Conservation (phyloP, 1,139 yeast genomes). For the Sugiyamaella japonica region DNA sequence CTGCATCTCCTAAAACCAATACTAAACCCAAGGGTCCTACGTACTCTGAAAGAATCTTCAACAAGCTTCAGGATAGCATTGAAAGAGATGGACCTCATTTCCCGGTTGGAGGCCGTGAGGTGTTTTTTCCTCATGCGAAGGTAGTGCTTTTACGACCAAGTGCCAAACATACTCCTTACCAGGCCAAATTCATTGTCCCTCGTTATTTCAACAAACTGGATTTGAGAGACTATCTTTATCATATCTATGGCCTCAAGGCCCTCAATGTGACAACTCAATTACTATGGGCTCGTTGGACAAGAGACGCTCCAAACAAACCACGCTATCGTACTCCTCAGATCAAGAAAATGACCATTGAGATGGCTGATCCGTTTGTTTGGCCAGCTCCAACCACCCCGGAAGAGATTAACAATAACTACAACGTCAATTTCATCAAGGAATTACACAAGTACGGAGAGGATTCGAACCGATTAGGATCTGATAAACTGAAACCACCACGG, state of each 20-base stretch:
- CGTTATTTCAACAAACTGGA: conserved; percentile 87
- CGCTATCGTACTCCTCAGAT: conserved; percentile 78
- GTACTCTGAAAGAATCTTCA: conserved; percentile 27
- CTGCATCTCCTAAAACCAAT: neutral
- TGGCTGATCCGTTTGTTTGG: conserved; percentile 93
- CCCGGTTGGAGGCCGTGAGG: conserved; percentile 67
- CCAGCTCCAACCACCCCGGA: conserved; percentile 58
- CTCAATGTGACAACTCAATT: conserved; percentile 84
- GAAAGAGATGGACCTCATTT: conserved; percentile 75
- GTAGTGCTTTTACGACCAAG: conserved; percentile 78
- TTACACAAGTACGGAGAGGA: conserved; percentile 43
- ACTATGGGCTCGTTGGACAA: conserved; percentile 66
- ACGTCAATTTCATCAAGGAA: conserved; percentile 33
- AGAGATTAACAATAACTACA: conserved; percentile 39
- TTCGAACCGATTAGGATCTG: conserved; percentile 59
- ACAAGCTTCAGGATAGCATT: conserved; percentile 54
- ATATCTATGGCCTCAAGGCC: conserved; percentile 84
- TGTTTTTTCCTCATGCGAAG: conserved; percentile 83
- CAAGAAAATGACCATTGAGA: conserved; percentile 93
- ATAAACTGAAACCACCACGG: conserved; percentile 61
- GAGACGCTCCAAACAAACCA: conserved; percentile 62
- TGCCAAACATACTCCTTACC: conserved; percentile 93
- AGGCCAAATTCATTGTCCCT: conserved; percentile 92
- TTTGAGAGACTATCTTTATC: conserved; percentile 84
- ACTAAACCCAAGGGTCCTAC: neutral